Conservation (phyloP, 345 rosid species). For the Eutrema japonicum region DNA sequence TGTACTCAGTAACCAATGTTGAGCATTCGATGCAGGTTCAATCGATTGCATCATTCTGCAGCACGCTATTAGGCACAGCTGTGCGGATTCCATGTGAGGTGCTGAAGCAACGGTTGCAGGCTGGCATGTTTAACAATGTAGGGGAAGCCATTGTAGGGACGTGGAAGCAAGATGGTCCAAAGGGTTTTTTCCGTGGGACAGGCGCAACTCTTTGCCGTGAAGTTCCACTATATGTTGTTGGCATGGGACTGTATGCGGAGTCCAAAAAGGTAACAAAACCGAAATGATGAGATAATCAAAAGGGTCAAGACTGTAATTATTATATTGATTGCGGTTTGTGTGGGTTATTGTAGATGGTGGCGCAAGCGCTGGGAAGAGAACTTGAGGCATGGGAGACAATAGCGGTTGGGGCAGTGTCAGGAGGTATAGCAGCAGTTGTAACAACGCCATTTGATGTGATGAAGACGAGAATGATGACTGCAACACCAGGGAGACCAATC, state of each 20-base stretch:
- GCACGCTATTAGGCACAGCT: conserved; percentile 93
- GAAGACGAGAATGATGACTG: conserved; percentile 99
- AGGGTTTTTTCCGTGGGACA: conserved; percentile 96
- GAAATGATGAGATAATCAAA: conserved; percentile 11
- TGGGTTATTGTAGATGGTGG: conserved; percentile 59
- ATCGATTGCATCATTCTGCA: conserved; percentile 90
- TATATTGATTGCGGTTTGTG: conserved; percentile 4
- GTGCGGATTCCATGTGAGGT: conserved; percentile 97
- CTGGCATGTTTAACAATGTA: conserved; percentile 83
- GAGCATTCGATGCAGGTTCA: conserved; percentile 65
- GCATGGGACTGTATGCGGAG: conserved; percentile 90
- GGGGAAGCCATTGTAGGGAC: conserved; percentile 92
- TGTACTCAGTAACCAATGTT: neutral
- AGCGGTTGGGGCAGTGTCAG: conserved; percentile 86
- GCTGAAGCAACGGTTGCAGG: conserved; percentile 95
- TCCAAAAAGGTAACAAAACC: conserved; percentile 75
- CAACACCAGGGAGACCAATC: conserved; percentile 71
- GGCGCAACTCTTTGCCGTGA: conserved; percentile 97
- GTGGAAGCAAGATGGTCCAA: conserved; percentile 91
- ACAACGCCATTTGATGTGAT: conserved; percentile 98
- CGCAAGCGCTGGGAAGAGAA: conserved; percentile 72
- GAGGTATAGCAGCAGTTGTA: conserved; percentile 86
- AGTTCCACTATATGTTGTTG: conserved; percentile 96
- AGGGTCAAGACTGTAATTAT: conserved; percentile 4
- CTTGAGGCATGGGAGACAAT: conserved; percentile 94